Base-by-base conservation (phyloP, 2,329 filamentous ascomycete species). In the Pseudofabraea citricarpa region DNA sequence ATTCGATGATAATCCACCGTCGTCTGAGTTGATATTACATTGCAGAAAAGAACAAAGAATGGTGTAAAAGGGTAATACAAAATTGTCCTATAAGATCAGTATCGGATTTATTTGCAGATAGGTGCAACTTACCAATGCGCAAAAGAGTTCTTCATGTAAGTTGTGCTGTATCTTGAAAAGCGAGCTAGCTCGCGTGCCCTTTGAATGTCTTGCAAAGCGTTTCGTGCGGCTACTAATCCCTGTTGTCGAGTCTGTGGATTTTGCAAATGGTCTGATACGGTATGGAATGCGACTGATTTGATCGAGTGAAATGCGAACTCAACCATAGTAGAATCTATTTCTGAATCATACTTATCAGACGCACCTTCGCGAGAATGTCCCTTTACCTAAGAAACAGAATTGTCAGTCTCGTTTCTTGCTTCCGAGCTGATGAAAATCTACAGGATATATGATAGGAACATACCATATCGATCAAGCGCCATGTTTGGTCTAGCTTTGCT, bases 61-160 rank as follows among this genome's bases (percentile, higher is more conserved):
- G 48, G 40, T 13, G 45, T 50, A 24, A 50, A 50, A 10, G 48
- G 48, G 37, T 50, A 50, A 33, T 50, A 43, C 10, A 50, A 33
- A 37, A 49, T 44, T 15, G 47, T 44, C 47, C 47, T 49, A 26
- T 21, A n/a, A 7, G 2, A 8, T 20, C 20, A 3, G 9, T 15
- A 16, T 15, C 7, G 15, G 7, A 32, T n/a, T 2, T 7, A 29
- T 13, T 6, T 29, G 26, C 26, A 29, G 13, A 12, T 29, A 4
- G 12, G 32, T 12, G n/a, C 19, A 18, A 36, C 33, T 36, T 27
- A 45, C 46, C 41, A 48, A 15, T 45, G 40, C 18, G 27, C 33
- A 10, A 48, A 32, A 7, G 39, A 45, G 6, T 22, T 32, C 18
- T 38, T 41, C 46, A 48, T 48, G 21, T 48, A 48, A 4, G 23